These are phyloP conservation scores for Septoria petroselini DNA, from an alignment of 2,329 filamentous ascomycete species.

Conservation along the genomic window DNA sequence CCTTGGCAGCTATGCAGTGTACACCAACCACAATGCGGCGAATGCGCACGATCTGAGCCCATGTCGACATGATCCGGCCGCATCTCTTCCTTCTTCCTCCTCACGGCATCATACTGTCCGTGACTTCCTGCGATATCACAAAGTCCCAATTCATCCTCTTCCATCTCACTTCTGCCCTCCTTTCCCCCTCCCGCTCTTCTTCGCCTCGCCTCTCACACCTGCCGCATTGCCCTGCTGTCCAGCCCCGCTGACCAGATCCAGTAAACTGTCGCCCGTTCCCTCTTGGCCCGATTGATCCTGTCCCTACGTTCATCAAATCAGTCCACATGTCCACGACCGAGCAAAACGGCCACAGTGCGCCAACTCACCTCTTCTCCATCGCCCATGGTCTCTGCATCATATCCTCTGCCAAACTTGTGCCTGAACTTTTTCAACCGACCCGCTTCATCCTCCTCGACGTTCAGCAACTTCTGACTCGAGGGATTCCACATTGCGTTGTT, in stretches of 20 bases:
- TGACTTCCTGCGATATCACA: too few relatives aligned
- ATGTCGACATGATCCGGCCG: too few relatives aligned
- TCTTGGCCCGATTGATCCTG: constrained; percentile 44
- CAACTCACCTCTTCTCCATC: constrained; percentile 31
- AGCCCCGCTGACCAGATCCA: constrained; percentile 57
- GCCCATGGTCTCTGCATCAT: constrained; percentile 58
- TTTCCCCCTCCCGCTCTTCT: constrained; percentile 40
- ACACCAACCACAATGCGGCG: too few relatives aligned
- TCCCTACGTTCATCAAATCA: constrained; percentile 38
- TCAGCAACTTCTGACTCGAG: constrained; percentile 71
- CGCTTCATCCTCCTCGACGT: constrained; percentile 92
- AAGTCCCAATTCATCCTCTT: neutral
- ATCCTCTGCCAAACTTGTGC: constrained; percentile 75
- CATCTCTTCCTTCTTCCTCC: too few relatives aligned
- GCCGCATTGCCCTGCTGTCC: constrained; percentile 43
- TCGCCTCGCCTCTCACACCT: constrained; percentile 39
- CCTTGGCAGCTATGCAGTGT: too few relatives aligned
- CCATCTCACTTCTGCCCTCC: constrained; percentile 36
- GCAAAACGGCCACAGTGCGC: neutral
- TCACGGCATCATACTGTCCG: too few relatives aligned
- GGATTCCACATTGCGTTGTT: constrained; percentile 94
- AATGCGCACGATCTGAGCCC: too few relatives aligned
- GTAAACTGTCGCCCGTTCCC: constrained; percentile 53
- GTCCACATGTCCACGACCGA: constrained; percentile 13
- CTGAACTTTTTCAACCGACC: constrained; percentile 84